These are phyloP conservation scores for Ganoderma multipileum DNA, from an alignment of 1,284 basidiomycete species.

Conservation along the genomic window DNA sequence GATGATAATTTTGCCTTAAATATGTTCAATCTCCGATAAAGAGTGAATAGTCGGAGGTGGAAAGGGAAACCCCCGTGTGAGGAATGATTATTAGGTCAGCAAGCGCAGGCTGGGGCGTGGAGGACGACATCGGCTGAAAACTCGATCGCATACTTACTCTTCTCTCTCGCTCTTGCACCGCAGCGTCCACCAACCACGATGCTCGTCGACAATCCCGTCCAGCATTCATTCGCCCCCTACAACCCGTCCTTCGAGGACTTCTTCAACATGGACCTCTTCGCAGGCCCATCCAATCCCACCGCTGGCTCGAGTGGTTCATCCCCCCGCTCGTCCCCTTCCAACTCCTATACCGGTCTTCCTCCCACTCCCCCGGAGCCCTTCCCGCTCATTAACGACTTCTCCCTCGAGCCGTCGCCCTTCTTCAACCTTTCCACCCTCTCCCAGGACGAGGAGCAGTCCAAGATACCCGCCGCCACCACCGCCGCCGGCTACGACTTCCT, in stretches of 20 bases:
- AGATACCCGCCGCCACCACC: constrained; percentile 42
- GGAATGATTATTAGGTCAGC: constrained; percentile 10
- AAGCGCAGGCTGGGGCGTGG: constrained; percentile 3
- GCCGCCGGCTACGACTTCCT: constrained; percentile 49
- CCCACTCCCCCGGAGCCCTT: constrained; percentile 38
- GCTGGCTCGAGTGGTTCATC: constrained; percentile 42
- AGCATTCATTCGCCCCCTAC: constrained; percentile 34
- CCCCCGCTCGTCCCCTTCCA: constrained; percentile 45
- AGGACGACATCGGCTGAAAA: constrained; percentile 2
- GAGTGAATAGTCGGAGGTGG: not conserved
- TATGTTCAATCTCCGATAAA: not conserved
- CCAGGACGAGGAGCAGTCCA: constrained; percentile 51
- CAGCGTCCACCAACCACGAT: constrained; percentile 36
- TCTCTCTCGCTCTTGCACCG: constrained; percentile 15
- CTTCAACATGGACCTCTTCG: constrained; percentile 55
- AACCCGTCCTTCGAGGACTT: constrained; percentile 52
- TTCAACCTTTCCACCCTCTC: constrained; percentile 50
- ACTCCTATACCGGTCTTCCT: constrained; percentile 40
- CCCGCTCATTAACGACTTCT: constrained; percentile 29
- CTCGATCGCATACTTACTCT: not conserved
- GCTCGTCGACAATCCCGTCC: constrained; percentile 42
- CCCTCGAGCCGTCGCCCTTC: constrained; percentile 43
- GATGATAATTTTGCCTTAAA: no score
- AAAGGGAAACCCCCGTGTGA: not conserved
- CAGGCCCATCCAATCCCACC: constrained; percentile 35